phyloP scores from a whole-genome alignment of 2,329 filamentous ascomycete genomes.

The Leptographium galeiforme region DNA sequence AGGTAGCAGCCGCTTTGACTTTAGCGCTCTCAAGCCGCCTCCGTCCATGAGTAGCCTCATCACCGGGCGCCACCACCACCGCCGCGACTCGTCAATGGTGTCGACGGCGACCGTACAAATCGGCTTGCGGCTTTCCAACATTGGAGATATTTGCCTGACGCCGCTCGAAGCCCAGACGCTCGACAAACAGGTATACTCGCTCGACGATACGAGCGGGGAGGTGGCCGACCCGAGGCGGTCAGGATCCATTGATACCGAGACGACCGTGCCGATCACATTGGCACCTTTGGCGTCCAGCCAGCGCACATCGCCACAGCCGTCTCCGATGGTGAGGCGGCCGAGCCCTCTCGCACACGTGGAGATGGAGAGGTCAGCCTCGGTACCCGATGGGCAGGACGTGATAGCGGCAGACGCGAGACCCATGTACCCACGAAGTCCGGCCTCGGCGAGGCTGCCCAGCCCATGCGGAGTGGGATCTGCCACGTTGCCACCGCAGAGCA shows the following conservation, averaged over 20 bases:
- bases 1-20: slow-evolving; percentile 7
- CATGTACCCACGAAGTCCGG: slow-evolving; percentile 15
- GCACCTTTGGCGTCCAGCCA: background rate
- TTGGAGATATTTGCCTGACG: slow-evolving; percentile 38
- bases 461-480: slow-evolving; percentile 30
- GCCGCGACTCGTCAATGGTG: slow-evolving; percentile 45
- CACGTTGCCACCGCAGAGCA: slow-evolving; percentile 14
- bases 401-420: slow-evolving; percentile 12
- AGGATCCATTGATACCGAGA: background rate
- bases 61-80: slow-evolving; percentile 32
- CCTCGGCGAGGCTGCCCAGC: slow-evolving; percentile 25
- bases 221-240: background rate
- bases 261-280: background rate
- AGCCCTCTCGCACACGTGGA: slow-evolving; percentile 8
- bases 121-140: slow-evolving; percentile 51
- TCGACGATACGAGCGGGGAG: slow-evolving; percentile 13
- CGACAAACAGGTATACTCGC: slow-evolving; percentile 22
- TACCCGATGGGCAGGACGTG: background rate
- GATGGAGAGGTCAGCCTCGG: background rate
- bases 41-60: slow-evolving; percentile 27
- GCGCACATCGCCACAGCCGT: background rate
- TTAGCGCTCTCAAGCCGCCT: slow-evolving; percentile 27
- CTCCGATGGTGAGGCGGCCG: background rate
- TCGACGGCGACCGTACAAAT: slow-evolving; percentile 61
- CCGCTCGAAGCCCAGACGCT: slow-evolving; percentile 19